These are phyloP conservation scores for Candida montana DNA, from an alignment of 805 yeast genomes.

Conservation along the genomic window DNA sequence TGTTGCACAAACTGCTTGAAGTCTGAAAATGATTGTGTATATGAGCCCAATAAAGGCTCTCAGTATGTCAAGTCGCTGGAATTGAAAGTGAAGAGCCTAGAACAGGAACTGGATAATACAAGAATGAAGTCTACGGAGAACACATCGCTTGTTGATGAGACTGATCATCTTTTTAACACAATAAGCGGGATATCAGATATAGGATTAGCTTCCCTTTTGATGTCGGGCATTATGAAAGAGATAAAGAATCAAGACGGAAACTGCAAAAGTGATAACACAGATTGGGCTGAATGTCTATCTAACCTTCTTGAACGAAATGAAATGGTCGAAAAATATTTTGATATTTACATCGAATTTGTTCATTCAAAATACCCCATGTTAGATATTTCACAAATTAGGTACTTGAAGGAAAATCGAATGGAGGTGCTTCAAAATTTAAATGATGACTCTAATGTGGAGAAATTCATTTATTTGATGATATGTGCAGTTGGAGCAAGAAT, in stretches of 20 bases:
- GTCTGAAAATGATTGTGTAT: neutral
- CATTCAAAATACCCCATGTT: slow-evolving; percentile 5
- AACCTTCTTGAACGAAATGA: neutral
- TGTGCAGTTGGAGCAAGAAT: slow-evolving; percentile 5
- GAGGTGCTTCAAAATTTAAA: neutral
- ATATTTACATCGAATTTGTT: neutral
- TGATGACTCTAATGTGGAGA: slow-evolving; percentile 1
- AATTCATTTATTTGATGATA: slow-evolving; percentile 4
- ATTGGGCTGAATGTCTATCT: slow-evolving; percentile 2
- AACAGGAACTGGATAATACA: neutral
- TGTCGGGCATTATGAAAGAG: neutral
- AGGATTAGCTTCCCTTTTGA: neutral
- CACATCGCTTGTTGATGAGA: neutral
- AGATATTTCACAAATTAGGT: neutral
- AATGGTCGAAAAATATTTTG: slow-evolving; percentile 1
- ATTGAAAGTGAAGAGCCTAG: neutral
- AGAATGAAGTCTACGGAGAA: neutral
- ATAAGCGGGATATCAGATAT: neutral
- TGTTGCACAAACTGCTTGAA: neutral
- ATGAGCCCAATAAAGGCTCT: neutral
- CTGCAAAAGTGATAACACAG: neutral
- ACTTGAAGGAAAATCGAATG: neutral
- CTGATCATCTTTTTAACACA: neutral
- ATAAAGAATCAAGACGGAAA: neutral
- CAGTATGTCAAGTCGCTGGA: neutral